Conservation (phyloP, 352 stramenopile genomes). For the Globisporangium polare region DNA sequence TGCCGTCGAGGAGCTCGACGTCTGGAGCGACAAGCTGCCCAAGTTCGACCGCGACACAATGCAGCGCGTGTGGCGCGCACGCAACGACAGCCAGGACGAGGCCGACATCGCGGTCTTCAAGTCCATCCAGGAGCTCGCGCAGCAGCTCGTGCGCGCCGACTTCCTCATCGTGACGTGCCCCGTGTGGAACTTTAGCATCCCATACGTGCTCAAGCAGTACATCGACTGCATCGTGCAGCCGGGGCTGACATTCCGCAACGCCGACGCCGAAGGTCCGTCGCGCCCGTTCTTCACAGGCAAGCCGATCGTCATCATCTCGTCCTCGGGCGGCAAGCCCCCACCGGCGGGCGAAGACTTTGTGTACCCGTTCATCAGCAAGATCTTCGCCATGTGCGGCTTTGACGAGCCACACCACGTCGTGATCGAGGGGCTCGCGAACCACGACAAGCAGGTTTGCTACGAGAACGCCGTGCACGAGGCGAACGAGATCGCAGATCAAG, state of each 20-base stretch:
- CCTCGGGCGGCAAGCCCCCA: slow-evolving; percentile 60
- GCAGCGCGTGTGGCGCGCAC: slow-evolving; percentile 61
- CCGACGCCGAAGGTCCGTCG: slow-evolving; percentile 50
- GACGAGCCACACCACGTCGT: slow-evolving; percentile 60
- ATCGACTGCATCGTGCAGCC: slow-evolving; percentile 78
- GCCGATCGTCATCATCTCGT: slow-evolving; percentile 72
- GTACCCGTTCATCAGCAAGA: slow-evolving; percentile 65
- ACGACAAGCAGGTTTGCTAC: slow-evolving; percentile 64
- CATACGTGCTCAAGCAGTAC: slow-evolving; percentile 82
- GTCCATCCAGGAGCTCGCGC: slow-evolving; percentile 56
- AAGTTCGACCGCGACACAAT: slow-evolving; percentile 75
- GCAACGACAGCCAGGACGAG: slow-evolving; percentile 55
- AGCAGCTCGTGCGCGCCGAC: slow-evolving; percentile 64
- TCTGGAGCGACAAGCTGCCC: slow-evolving; percentile 56
- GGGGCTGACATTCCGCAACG: slow-evolving; percentile 63
- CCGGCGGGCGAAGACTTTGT: slow-evolving; percentile 59
- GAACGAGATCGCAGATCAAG: slow-evolving; percentile 53
- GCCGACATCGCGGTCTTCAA: slow-evolving; percentile 52
- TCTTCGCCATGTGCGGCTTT: slow-evolving; percentile 76
- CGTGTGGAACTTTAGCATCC: slow-evolving; percentile 77
- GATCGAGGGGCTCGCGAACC: slow-evolving; percentile 53
- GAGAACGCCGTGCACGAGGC: slow-evolving; percentile 49
- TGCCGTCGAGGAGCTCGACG: slow-evolving; percentile 64
- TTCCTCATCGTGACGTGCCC: slow-evolving; percentile 73
- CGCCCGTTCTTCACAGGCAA: slow-evolving; percentile 55